Base-by-base conservation (phyloP, 768 basidiomycete species). In the Obba rivulosa region DNA sequence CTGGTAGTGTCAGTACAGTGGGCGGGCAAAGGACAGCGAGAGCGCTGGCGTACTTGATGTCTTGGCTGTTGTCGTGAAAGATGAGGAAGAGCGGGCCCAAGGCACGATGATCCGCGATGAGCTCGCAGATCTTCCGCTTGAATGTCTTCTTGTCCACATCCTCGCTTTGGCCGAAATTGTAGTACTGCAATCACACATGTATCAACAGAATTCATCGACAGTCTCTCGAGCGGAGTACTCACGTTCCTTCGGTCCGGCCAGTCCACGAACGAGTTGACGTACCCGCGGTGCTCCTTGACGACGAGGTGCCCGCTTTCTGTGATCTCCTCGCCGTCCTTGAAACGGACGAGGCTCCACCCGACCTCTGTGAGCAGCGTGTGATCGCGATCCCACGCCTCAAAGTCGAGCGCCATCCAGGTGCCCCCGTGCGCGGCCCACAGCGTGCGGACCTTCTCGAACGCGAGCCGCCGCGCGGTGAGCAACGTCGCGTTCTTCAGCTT, bases 331-430 rank as follows among this genome's bases (percentile, higher is more conserved):
- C 74, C 80, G 21, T 75, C 68, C 42, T 77, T 68, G 80, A 83
- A 89, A 8, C 67, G 69, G 24, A 83, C 56, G 8, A 69, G 59
- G 56, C 80, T 79, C 75, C 80, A 92, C n/a, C 92, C 92, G 56
- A 89, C 85, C 62, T 94, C 92, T 21, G 87, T 90, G 53, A 92
- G 70, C 18, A 83, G 52, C 1, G 68, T 76, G 57, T 89, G 85
- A 37, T 89, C 86, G 36, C 65, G 64, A 60, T 93, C 91, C 88
- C 88, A 92, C 16, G 76, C 79, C 65, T 92, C 91, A 53, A 92
- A 83, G 62, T 92, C 91, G 43, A 92, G 65, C 14, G 88, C 79
- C 59, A 78, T 78, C 85, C 87, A 92, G 3, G 78, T 76, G 36
- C 87, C 89, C 21, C 63, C 72, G 60, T 81, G 79, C 50, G 74